These are phyloP conservation scores for Nicotiana benthamiana DNA, from an alignment of 257 asterid genomes.

Conservation along the genomic window DNA sequence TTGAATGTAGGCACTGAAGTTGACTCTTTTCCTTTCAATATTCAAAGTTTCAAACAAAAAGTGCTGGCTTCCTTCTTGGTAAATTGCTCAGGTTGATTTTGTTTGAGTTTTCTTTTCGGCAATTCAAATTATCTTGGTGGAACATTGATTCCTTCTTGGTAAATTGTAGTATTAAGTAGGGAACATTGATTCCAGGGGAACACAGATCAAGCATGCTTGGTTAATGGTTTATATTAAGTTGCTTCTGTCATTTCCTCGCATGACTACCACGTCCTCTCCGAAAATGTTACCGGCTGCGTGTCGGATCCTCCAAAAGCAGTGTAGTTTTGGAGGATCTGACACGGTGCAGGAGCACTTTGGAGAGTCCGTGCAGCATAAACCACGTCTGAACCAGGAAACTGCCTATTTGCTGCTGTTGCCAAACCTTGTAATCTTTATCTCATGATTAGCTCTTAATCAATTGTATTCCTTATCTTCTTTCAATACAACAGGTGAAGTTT, in stretches of 20 bases:
- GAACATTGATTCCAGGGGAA: neutral
- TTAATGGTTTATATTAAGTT: conserved; percentile 1
- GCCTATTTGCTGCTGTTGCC: neutral
- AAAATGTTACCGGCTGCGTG: too few relatives aligned
- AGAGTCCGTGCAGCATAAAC: too few relatives aligned
- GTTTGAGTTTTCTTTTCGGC: neutral
- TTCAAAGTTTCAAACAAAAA: neutral
- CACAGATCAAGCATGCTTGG: neutral
- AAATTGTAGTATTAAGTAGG: neutral
- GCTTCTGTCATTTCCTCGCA: neutral
- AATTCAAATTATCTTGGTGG: conserved; percentile 4
- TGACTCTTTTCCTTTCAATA: neutral
- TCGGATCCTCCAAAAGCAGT: too few relatives aligned
- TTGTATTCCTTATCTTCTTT: neutral
- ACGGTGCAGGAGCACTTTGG: too few relatives aligned
- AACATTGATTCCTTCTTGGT: too few relatives aligned
- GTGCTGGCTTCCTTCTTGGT: neutral
- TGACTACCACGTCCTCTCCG: neutral
- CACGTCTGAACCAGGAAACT: neutral
- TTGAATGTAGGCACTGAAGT: neutral
- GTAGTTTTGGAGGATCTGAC: too few relatives aligned
- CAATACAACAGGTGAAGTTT: conserved; percentile 47
- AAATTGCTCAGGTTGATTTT: neutral
- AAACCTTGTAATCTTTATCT: neutral
- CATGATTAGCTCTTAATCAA: neutral